These are phyloP conservation scores for Trifolium repens DNA, from an alignment of 306 rosid genomes.

Conservation along the genomic window DNA sequence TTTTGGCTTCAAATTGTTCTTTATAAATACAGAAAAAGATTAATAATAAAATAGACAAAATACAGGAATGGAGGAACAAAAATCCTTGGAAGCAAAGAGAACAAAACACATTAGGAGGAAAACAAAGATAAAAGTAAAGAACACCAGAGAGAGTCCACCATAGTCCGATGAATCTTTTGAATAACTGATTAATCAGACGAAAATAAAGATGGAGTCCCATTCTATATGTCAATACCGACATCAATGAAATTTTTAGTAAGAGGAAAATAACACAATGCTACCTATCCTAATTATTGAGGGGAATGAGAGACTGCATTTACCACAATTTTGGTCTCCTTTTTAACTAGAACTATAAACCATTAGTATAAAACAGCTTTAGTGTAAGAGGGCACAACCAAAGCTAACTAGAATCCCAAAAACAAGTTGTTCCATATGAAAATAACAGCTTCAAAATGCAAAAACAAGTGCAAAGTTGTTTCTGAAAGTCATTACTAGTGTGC, in stretches of 20 bases:
- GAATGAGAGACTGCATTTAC: background rate
- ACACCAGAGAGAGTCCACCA: background rate
- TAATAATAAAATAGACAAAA: too few relatives aligned
- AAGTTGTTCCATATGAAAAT: background rate
- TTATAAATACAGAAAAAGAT: background rate
- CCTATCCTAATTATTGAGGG: background rate
- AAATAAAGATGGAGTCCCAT: too few relatives aligned
- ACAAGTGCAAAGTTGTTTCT: background rate
- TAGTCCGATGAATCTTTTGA: too few relatives aligned
- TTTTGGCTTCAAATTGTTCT: background rate
- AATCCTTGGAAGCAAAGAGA: constrained; percentile 16
- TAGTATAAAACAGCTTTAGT: background rate
- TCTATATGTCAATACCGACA: too few relatives aligned
- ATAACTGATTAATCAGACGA: too few relatives aligned
- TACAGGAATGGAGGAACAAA: background rate
- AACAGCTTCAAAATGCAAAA: constrained; percentile 18
- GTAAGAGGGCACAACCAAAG: constrained; percentile 7
- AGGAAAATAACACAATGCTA: background rate
- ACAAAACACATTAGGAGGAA: background rate
- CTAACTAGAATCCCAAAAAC: background rate
- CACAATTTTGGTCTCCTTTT: constrained; percentile 3
- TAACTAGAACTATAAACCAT: constrained; percentile 7
- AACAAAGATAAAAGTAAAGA: background rate
- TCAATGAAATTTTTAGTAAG: too few relatives aligned
- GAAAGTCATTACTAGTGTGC: background rate